Base-by-base conservation (phyloP, 2,329 filamentous ascomycete genomes). In the Cryphonectria japonica region DNA sequence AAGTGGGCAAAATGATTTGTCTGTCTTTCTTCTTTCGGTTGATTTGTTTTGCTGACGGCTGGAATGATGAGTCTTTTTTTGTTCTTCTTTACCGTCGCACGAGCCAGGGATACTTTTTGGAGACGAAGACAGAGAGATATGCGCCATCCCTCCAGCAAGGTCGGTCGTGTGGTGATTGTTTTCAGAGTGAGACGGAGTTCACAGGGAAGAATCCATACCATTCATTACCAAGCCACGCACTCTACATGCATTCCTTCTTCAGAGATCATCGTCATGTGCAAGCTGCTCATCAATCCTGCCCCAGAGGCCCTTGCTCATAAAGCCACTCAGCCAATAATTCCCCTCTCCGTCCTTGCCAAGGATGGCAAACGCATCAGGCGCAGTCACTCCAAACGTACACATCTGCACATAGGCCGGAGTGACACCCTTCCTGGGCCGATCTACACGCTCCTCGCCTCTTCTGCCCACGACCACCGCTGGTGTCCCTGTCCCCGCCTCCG, bases 331-430 rank as follows among this genome's bases (percentile, higher is more conserved):
- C 63, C 63, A 67, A 61, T 50, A 67, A 41, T 70, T 62, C 2
- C 68, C 63, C 26, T 34, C 16, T 8, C 61, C 29, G 14, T 67
- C 54, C 46, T 70, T 67, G 1, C 68, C 41, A 7, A 70, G 62
- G 16, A 70, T 70, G 8, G 69, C 43, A 37, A 67, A 67, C 14
- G 52, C 64, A 39, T 70, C 39, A n/a, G 68, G 68, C 11, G 66
- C 26, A 16, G 41, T 43, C 22, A 70, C 16, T 9, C 52, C 52
- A 37, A 46, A 67, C 14, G 66, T 63, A 39, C 37, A 59, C 8
- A 34, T 67, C 22, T 70, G 63, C 7, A 70, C 41, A 29, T 70
- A 70, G 11, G n/a, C 14, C 14, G 68, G 68, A 34, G 34, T 3
- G 5, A 57, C 26, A 13, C 19, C n/a, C 19, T 22, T 50, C 46